Base-by-base conservation (phyloP, 192 early-diverging fungal species). In the Coemansia sp. region DNA sequence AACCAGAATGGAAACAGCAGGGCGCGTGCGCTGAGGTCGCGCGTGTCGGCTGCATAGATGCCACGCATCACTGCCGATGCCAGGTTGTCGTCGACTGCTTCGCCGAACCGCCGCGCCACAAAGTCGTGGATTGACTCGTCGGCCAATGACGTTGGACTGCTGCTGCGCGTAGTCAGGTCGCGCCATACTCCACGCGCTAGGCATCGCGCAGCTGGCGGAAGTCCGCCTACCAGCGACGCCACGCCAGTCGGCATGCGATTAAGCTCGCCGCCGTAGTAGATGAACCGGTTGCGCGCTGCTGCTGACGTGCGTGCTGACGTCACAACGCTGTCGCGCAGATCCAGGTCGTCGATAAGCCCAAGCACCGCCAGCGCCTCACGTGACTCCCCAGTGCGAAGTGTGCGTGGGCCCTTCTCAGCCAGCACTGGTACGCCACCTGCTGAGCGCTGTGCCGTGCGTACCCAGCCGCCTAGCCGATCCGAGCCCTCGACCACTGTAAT, bases 111-210 rank as follows among this genome's bases (percentile, higher is more conserved):
- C 42, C 94, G 79, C 24, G 72, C 66, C 4, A 94, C 75, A 85
- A 98, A 95, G 36, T 66, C 63, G 72, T 90, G 84, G 37, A 98
- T 87, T n/a, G 86, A 89, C 71, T 97, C 96, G 68, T 98, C 95
- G 6, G 41, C 42, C 1, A 40, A 29, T 2, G 58, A 19, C 0
- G 44, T 40, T 4, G 58, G 12, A 42, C 67, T 53, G 19, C 32
- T 35, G 33, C 33, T 53, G 17, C 52, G 52, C 10, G 61, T 58
- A 0, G 59, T 65, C 38, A 75, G 60, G 21, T 74, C 69, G 8
- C 62, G 60, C 70, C 65, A 71, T 3, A 72, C 29, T 8, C 70
- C 72, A 29, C 72, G 74, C 1, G 86, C 80, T 67, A 95, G 87
- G n/a, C 81, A 68, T 3, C 87, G 58, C 4, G 83, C 76, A 0